These are phyloP conservation scores for Phytophthora kernoviae DNA, from an alignment of 352 stramenopile genomes.

Conservation along the genomic window DNA sequence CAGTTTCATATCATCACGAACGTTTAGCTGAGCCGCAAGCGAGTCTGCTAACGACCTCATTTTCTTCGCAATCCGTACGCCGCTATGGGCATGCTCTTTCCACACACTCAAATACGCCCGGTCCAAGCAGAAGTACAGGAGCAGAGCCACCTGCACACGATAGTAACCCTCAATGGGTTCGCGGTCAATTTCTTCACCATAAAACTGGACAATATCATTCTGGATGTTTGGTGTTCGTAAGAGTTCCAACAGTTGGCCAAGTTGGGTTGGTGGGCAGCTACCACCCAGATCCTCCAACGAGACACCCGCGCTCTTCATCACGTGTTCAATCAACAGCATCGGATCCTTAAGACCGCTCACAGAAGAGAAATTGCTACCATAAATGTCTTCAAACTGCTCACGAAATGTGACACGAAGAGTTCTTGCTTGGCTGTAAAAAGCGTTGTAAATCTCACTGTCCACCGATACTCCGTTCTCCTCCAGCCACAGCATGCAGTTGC, in stretches of 20 bases:
- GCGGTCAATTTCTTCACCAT: slow-evolving; percentile 64
- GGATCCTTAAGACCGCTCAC: slow-evolving; percentile 52
- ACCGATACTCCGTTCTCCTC: slow-evolving; percentile 56
- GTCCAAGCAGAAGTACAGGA: slow-evolving; percentile 85
- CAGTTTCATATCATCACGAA: slow-evolving; percentile 85
- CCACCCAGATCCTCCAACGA: slow-evolving; percentile 43
- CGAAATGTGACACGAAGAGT: slow-evolving; percentile 56
- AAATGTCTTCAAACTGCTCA: slow-evolving; percentile 74
- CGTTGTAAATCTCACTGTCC: slow-evolving; percentile 53
- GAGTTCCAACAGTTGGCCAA: slow-evolving; percentile 61
- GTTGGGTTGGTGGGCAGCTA: slow-evolving; percentile 48
- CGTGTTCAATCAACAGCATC: slow-evolving; percentile 74
- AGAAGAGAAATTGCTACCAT: slow-evolving; percentile 54
- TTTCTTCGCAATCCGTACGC: slow-evolving; percentile 61
- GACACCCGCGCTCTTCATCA: slow-evolving; percentile 72
- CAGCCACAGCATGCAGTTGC: slow-evolving; percentile 74
- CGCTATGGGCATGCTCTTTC: slow-evolving; percentile 53
- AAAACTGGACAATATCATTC: slow-evolving; percentile 64
- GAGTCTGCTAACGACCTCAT: slow-evolving; percentile 72
- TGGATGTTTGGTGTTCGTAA: slow-evolving; percentile 50
- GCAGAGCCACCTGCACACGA: slow-evolving; percentile 67
- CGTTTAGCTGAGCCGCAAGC: slow-evolving; percentile 69
- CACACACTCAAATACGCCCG: slow-evolving; percentile 64
- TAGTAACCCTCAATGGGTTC: slow-evolving; percentile 82
- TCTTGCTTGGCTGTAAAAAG: slow-evolving; percentile 74